Percentiles rank a stretch among this genome's conserved stretches.
Conservation (phyloP, 768 basidiomycete genomes). For the Clavulina sp. region DNA sequence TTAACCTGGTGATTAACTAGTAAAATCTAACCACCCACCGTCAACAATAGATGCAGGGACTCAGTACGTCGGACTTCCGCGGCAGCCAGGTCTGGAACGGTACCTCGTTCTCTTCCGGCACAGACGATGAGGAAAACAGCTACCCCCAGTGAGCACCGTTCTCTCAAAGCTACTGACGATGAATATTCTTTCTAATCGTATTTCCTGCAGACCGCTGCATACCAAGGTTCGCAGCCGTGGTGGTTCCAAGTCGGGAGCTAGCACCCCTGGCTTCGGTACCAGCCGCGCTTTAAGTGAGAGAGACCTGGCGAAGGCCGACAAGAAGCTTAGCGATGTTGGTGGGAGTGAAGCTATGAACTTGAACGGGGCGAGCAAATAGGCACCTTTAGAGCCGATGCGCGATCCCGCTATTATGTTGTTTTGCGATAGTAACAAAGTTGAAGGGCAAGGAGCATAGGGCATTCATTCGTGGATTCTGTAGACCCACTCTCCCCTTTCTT, state of each 20-base stretch:
- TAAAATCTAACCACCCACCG: neutral
- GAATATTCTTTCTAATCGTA: neutral
- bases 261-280: constrained; percentile 73
- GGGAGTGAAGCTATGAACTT: neutral
- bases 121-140: constrained; percentile 81
- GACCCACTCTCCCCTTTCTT: no score
- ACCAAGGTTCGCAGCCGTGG: constrained; percentile 79
- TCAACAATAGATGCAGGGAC: constrained; percentile 56
- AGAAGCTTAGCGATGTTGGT: constrained; percentile 39
- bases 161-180: neutral
- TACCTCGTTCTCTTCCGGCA: constrained; percentile 13
- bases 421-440: no score
- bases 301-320: constrained; percentile 76
- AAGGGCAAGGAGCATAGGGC: no score
- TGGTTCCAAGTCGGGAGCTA: constrained; percentile 51
- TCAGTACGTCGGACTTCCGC: constrained; percentile 75
- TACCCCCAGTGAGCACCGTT: constrained; percentile 59
- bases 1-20: neutral
- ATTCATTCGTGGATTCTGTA: no score
- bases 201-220: constrained; percentile 48
- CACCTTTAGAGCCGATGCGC: no score
- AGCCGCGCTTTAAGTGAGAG: constrained; percentile 72
- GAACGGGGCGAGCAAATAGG: neutral
- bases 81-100: constrained; percentile 42
- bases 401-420: no score